Evolutionary conservation across 495 filamentous ascomycete species (phyloP), one percentile per base, ranked within the genome.

Genomic region (Ramalina intermedia): DNA sequence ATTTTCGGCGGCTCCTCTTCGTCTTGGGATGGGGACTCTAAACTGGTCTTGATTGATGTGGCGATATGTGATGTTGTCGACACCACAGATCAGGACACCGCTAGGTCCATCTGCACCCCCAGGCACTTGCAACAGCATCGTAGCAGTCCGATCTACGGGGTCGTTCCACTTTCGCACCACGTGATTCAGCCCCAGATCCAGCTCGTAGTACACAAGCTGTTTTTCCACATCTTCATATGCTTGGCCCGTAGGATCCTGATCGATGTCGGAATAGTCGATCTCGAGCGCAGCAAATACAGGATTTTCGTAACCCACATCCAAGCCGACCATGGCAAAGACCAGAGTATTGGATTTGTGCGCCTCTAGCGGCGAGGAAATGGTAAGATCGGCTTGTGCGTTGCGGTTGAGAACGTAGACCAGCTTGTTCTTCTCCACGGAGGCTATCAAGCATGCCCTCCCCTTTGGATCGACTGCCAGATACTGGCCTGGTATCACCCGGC

Each of bases 381-480:
- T 91, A 58, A 96, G 74, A 61, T 94, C 87, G 29, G 85, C 87
- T 66, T 94, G 85, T 36, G 87, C 76, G 66, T 95, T 94, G 37
- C 93, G 83, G 68, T 96, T 96, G 47, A 99, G 73, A 59, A 96
- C 90, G 66, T 96, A 99, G 60, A 96, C 93, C 56, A 99, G 84
- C 69, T 96, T 96, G 67, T 96, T 96, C 78, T 99, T 99, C 66
- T 99, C 93, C 50, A 91, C 73, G 8, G 87, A 87, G 6, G 93
- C 85, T 43, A 96, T 87, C 55, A 99, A 72, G 63, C 88, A 94
- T 35, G 93, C 93, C 64, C 93, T 76, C 37, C 93, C 93, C 63
- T 93, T 93, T 8, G 93, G 93, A 62, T 99, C 93, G 8, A 83
- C 82, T 2, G 88, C 91, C 17, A 99, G 73, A 60, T 91, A 96